These are phyloP conservation scores for Xerocomellus intermedius DNA, from an alignment of 768 basidiomycete species.

Conservation along the genomic window DNA sequence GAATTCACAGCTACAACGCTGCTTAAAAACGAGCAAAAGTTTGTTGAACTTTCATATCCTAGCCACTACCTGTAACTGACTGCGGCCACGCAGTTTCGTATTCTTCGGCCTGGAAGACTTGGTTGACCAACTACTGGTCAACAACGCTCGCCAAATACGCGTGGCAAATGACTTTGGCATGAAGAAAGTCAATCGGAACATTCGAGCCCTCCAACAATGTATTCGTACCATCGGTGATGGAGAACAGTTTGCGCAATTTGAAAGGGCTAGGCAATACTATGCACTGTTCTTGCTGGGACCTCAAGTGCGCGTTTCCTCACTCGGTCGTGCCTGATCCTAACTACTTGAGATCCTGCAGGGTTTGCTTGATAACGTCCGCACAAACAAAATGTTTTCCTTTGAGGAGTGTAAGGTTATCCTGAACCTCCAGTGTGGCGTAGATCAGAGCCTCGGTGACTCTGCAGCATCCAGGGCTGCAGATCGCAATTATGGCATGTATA, in stretches of 20 bases:
- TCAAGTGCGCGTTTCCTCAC: constrained; percentile 47
- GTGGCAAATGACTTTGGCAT: constrained; percentile 73
- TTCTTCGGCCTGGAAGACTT: constrained; percentile 84
- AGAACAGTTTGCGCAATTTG: constrained; percentile 63
- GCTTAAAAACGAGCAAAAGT: constrained; percentile 67
- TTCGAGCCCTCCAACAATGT: constrained; percentile 89
- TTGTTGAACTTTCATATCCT: constrained; percentile 26
- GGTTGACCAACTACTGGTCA: constrained; percentile 80
- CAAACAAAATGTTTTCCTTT: constrained; percentile 68
- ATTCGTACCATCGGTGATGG: constrained; percentile 73
- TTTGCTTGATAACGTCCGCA: constrained; percentile 71
- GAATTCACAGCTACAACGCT: constrained; percentile 64
- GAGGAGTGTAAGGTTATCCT: constrained; percentile 94
- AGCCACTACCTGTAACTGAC: background rate
- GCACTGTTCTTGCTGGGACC: constrained; percentile 73
- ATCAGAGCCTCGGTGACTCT: constrained; percentile 53
- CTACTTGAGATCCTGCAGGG: constrained; percentile 43
- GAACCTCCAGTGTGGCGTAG: constrained; percentile 83
- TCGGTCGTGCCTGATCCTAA: background rate
- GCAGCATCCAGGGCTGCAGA: constrained; percentile 54
- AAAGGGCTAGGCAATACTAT: constrained; percentile 78
- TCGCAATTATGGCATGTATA: constrained; percentile 80
- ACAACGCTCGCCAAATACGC: constrained; percentile 67
- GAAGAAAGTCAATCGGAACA: constrained; percentile 84
- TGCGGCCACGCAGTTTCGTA: constrained; percentile 58